These are phyloP conservation scores for Pythium biforme DNA, from an alignment of 352 stramenopile species.

Conservation along the genomic window DNA sequence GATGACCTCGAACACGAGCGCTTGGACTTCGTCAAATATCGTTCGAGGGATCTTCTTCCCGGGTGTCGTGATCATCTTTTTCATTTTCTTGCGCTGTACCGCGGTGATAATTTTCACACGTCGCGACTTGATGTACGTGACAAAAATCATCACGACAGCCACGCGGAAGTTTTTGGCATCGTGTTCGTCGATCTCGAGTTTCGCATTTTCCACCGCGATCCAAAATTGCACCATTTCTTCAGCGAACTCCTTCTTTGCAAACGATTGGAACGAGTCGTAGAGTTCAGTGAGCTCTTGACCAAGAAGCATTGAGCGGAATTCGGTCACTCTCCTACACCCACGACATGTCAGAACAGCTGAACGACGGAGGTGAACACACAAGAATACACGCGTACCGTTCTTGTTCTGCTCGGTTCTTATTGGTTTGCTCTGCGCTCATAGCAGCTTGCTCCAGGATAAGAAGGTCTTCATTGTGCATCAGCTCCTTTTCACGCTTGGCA, in stretches of 20 bases:
- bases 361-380: too few relatives aligned
- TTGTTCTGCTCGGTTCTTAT: constrained; percentile 5
- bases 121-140: constrained; percentile 61
- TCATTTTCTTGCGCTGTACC: constrained; percentile 65
- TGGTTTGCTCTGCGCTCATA: background rate
- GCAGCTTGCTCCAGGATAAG: constrained; percentile 9
- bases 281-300: constrained; percentile 28
- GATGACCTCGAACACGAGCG: constrained; percentile 57
- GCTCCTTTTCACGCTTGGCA: constrained; percentile 16
- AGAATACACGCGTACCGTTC: constrained; percentile 14
- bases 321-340: constrained; percentile 30
- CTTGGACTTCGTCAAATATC: constrained; percentile 58
- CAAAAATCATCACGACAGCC: constrained; percentile 45
- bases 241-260: constrained; percentile 48
- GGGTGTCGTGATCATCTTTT: constrained; percentile 59
- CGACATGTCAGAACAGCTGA: background rate
- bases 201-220: constrained; percentile 58
- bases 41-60: constrained; percentile 40
- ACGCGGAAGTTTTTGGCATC: constrained; percentile 42
- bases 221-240: constrained; percentile 60
- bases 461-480: constrained; percentile 17
- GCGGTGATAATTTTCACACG: constrained; percentile 63
- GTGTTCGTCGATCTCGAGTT: constrained; percentile 25
- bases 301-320: constrained; percentile 42
- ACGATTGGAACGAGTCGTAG: constrained; percentile 39